A percentile compares a stretch with the other conserved stretches of the same genome.
Conservation (phyloP, 768 basidiomycete genomes). For the Coprinopsis strossmayeri region DNA sequence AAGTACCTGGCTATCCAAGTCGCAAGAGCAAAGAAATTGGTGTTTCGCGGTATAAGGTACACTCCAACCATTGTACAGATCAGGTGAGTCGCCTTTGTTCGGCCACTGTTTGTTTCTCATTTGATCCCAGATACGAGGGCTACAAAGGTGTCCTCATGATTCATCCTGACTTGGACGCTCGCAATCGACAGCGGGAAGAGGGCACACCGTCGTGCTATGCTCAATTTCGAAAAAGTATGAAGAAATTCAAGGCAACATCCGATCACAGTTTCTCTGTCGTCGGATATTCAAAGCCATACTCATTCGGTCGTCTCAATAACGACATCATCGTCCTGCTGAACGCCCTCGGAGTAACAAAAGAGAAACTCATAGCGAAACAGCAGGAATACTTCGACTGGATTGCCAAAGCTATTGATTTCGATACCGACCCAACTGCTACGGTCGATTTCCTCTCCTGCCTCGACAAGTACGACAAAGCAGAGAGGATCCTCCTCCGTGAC, state of each 20-base stretch:
- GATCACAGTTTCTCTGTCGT: slow-evolving; percentile 65
- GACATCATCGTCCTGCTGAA: slow-evolving; percentile 63
- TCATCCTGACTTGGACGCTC: slow-evolving; percentile 49
- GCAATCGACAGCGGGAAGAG: slow-evolving; percentile 18
- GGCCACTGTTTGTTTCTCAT: not conserved
- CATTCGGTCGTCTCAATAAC: slow-evolving; percentile 63
- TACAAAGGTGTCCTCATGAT: slow-evolving; percentile 70
- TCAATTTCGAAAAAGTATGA: slow-evolving; percentile 64
- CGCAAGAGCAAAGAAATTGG: slow-evolving; percentile 46
- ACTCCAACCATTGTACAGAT: slow-evolving; percentile 61
- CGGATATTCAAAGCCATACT: slow-evolving; percentile 54
- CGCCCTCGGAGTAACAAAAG: slow-evolving; percentile 53
- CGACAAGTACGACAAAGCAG: slow-evolving; percentile 41
- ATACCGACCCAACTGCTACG: slow-evolving; percentile 35
- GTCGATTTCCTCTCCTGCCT: slow-evolving; percentile 51
- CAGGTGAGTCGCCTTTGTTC: slow-evolving; percentile 32
- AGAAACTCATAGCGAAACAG: slow-evolving; percentile 49
- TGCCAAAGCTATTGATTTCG: slow-evolving; percentile 29
- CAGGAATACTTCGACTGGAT: slow-evolving; percentile 57
- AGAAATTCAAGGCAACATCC: slow-evolving; percentile 52
- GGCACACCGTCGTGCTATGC: slow-evolving; percentile 28
- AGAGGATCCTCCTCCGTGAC: slow-evolving; percentile 27
- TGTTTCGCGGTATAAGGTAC: slow-evolving; percentile 49
- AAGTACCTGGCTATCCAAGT: slow-evolving; percentile 43
- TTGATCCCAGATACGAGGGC: slow-evolving; percentile 45